Evolutionary conservation across 225 moss, liverwort and hornwort genomes (phyloP).

Genomic region (Thuidium tamariscinum): DNA sequence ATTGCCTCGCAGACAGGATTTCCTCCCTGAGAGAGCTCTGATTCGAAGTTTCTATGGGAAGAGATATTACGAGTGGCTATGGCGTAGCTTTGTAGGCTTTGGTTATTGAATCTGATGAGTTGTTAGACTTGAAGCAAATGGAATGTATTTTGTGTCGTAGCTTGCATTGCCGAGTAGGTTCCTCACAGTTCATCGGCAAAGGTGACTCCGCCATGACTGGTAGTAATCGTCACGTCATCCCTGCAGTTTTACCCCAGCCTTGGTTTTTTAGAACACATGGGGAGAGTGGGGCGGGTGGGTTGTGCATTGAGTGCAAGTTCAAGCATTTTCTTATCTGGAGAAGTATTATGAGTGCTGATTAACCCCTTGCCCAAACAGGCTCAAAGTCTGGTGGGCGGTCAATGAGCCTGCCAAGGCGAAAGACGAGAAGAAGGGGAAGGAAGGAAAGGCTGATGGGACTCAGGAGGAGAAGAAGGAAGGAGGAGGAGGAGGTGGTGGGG

Average conservation of each 20-base stretch:
- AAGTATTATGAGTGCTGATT: neutral
- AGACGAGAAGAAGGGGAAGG: conserved; percentile 15
- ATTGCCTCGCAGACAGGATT: too few relatives aligned
- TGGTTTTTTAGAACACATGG: too few relatives aligned
- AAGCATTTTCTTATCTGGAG: neutral
- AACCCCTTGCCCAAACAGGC: neutral
- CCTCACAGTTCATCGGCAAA: neutral
- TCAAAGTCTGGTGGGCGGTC: conserved; percentile 29
- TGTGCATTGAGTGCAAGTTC: neutral
- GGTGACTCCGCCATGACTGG: too few relatives aligned
- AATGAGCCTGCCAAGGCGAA: conserved; percentile 7
- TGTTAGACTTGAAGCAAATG: neutral
- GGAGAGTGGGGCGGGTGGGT: too few relatives aligned
- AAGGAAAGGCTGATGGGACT: neutral
- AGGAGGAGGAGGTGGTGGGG: neutral
- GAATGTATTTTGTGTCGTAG: neutral
- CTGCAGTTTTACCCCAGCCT: neutral
- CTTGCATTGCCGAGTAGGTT: neutral
- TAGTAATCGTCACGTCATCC: neutral
- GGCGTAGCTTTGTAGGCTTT: neutral
- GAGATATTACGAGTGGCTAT: neutral
- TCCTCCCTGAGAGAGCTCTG: neutral
- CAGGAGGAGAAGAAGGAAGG: neutral
- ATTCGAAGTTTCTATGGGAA: neutral
- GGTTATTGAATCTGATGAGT: neutral